These are phyloP conservation scores for Fusarium anguioides DNA, from an alignment of 2,329 filamentous ascomycete genomes.

Conservation along the genomic window DNA sequence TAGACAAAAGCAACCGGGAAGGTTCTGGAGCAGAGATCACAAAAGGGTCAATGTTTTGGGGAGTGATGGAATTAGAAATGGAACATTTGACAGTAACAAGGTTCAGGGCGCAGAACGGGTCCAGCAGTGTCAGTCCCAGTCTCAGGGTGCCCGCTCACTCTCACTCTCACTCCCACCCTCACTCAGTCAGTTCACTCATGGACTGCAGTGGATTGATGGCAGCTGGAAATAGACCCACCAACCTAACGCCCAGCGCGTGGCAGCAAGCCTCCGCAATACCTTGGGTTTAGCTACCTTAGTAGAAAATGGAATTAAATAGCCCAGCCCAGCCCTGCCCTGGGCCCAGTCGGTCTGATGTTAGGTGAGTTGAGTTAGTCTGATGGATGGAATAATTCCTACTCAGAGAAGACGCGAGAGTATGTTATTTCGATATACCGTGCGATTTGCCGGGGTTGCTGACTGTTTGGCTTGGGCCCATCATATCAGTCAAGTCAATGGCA, in stretches of 20 bases:
- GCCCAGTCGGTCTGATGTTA: neutral
- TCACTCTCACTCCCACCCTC: neutral
- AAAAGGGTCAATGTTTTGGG: constrained; percentile 22
- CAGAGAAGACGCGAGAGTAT: constrained; percentile 5
- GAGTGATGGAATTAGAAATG: constrained; percentile 13
- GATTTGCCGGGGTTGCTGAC: constrained; percentile 22
- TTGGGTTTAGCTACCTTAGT: neutral
- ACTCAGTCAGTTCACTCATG: no score
- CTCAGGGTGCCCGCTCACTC: neutral
- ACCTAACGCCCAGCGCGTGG: constrained; percentile 28
- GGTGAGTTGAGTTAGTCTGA: neutral
- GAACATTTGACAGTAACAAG: constrained; percentile 22
- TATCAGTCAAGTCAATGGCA: constrained; percentile 2
- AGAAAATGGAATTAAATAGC: constrained; percentile 26
- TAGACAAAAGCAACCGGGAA: constrained; percentile 7
- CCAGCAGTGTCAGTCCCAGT: no score
- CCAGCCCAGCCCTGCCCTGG: constrained; percentile 27
- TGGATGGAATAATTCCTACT: constrained; percentile 22
- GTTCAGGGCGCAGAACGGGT: constrained; percentile 22
- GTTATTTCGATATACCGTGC: constrained; percentile 29
- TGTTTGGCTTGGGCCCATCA: constrained; percentile 6
- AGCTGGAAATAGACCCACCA: constrained; percentile 25
- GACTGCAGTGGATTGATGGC: no score
- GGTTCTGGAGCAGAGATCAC: constrained; percentile 12
- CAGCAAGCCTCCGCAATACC: constrained; percentile 28